These are phyloP conservation scores for Cyberlindnera euphorbiiphila DNA, from an alignment of 805 yeast genomes.

Conservation along the genomic window DNA sequence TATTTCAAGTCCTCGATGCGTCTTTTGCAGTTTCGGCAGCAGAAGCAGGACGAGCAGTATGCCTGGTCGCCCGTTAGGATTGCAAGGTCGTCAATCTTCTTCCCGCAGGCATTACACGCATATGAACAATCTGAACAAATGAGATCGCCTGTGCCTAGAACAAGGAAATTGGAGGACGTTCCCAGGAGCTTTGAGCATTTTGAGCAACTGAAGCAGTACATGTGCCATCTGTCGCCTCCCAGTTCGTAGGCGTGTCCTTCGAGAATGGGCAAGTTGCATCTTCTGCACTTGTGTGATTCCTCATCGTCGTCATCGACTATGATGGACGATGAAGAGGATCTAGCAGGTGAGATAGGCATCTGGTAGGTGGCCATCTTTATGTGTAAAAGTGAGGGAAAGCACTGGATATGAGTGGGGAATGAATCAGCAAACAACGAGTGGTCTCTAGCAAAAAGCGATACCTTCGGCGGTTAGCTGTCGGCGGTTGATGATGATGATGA, in stretches of 20 bases:
- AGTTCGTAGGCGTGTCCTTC: conserved; percentile 95
- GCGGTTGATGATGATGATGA: neutral
- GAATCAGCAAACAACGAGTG: too few relatives aligned
- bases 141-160: conserved; percentile 86
- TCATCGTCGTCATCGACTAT: conserved; percentile 18
- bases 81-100: conserved; percentile 89
- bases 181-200: conserved; percentile 76
- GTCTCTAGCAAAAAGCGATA: too few relatives aligned
- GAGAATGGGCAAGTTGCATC: conserved; percentile 53
- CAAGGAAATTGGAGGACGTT: conserved; percentile 84
- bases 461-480: too few relatives aligned
- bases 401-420: neutral
- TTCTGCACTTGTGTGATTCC: conserved; percentile 33
- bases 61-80: conserved; percentile 94
- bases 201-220: conserved; percentile 86
- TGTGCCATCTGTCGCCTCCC: conserved; percentile 95
- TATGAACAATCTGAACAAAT: conserved; percentile 93
- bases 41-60: conserved; percentile 85
- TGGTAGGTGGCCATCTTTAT: conserved; percentile 12
- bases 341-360: conserved; percentile 10
- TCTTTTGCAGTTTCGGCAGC: conserved; percentile 81
- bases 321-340: too few relatives aligned
- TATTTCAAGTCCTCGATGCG: conserved; percentile 85
- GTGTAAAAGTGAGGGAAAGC: neutral
- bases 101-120: conserved; percentile 77